Evolutionary conservation across 78 protist species (phyloP).

Genomic region (Planoprotostelium fungivorum): DNA sequence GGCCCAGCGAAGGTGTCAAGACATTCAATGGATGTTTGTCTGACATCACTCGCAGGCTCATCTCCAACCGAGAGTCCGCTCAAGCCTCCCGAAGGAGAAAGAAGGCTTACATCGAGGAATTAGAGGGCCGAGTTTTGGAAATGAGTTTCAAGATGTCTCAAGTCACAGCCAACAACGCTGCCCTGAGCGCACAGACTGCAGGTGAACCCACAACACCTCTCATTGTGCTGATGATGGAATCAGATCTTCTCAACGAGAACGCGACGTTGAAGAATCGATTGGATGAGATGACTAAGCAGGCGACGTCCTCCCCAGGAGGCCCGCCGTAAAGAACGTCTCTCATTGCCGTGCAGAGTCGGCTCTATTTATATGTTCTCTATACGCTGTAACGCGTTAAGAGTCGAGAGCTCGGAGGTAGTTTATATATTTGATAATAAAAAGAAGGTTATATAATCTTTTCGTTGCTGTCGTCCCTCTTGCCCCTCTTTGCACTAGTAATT

Average conservation of each 20-base stretch:
- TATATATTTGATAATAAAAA: too few species aligned
- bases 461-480: too few species aligned
- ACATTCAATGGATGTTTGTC: neutral
- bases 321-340: too few species aligned
- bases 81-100: neutral
- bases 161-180: neutral
- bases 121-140: neutral
- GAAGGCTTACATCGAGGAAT: neutral
- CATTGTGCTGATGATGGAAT: neutral
- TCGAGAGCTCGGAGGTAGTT: too few species aligned
- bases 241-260: neutral
- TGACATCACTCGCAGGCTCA: neutral
- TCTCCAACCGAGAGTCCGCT: neutral
- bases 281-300: neutral
- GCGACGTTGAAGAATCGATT: neutral
- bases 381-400: too few species aligned
- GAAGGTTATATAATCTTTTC: too few species aligned
- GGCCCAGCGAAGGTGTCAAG: neutral
- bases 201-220: neutral
- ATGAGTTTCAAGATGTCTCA: neutral
- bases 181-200: neutral
- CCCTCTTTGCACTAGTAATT: too few species aligned
- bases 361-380: too few species aligned
- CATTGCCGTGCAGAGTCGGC: too few species aligned
- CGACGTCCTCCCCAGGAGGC: neutral